Evolutionary conservation across 202 grass and related monocot species (phyloP).

Genomic region (Zoysia matrella): DNA sequence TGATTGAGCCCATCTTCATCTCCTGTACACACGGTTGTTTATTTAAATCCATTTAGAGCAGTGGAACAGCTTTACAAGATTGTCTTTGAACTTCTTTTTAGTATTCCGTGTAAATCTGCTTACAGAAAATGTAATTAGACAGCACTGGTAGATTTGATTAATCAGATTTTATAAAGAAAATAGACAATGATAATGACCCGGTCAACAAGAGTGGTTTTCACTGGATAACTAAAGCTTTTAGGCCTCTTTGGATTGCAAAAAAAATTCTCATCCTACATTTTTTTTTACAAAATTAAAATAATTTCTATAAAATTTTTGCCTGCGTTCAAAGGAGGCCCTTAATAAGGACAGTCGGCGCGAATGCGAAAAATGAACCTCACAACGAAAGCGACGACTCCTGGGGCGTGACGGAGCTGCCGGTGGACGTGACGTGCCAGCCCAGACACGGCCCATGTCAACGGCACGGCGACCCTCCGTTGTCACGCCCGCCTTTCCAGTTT

Average conservation of each 20-base stretch:
- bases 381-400: constrained; percentile 1
- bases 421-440: neutral
- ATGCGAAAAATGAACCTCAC: neutral
- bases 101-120: neutral
- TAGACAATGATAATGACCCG: too few relatives aligned
- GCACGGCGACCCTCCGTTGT: constrained; percentile 10
- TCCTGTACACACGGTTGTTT: neutral
- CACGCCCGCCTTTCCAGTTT: neutral
- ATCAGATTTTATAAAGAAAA: too few relatives aligned
- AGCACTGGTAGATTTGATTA: neutral
- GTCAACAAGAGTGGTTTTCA: too few relatives aligned
- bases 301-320: too few relatives aligned
- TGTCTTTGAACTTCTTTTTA: neutral
- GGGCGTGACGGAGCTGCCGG: neutral
- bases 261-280: too few relatives aligned
- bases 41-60: neutral
- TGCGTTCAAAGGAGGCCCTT: too few relatives aligned
- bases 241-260: too few relatives aligned
- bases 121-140: neutral
- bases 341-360: neutral
- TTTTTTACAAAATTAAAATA: too few relatives aligned
- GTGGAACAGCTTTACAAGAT: neutral
- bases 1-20: neutral
- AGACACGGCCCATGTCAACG: constrained; percentile 4
- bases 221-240: too few relatives aligned